phyloP scores from a whole-genome alignment of 495 filamentous ascomycete genomes.

The Podospora didyma region DNA sequence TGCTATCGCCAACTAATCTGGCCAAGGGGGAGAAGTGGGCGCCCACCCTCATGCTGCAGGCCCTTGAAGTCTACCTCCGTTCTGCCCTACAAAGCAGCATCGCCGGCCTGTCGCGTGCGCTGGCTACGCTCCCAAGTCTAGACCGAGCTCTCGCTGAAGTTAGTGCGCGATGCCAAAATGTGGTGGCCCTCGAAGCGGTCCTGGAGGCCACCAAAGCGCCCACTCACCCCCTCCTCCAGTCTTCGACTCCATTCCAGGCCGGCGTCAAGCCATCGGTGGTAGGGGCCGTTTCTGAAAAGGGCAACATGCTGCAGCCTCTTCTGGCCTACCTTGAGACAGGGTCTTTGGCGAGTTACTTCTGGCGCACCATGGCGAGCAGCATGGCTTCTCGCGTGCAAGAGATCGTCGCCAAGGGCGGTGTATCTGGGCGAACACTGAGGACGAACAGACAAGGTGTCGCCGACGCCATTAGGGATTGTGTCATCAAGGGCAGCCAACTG shows the following conservation, averaged over 20 bases:
- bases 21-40: conserved; percentile 50
- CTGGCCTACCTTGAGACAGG: conserved; percentile 79
- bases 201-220: conserved; percentile 65
- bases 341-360: conserved; percentile 85
- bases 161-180: conserved; percentile 80
- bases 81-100: conserved; percentile 68
- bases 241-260: not conserved
- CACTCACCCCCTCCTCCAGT: conserved; percentile 55
- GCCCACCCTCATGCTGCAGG: conserved; percentile 68
- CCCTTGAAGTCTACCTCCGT: conserved; percentile 77
- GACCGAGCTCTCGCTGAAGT: conserved; percentile 81
- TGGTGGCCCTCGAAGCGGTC: conserved; percentile 79
- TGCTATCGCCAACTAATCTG: conserved; percentile 61
- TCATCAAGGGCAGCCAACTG: conserved; percentile 64
- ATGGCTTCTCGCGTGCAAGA: conserved; percentile 77
- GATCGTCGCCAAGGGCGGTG: conserved; percentile 74
- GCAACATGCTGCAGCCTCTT: conserved; percentile 69
- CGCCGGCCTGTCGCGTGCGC: conserved; percentile 62
- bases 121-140: conserved; percentile 76
- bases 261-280: conserved; percentile 9
- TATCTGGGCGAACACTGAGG: conserved; percentile 73
- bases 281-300: conserved; percentile 10
- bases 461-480: conserved; percentile 77
- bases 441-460: conserved; percentile 70
- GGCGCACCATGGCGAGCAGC: conserved; percentile 76